phyloP scores from a whole-genome alignment of 1,139 yeast species.

The Candida pseudoviswanathii region DNA sequence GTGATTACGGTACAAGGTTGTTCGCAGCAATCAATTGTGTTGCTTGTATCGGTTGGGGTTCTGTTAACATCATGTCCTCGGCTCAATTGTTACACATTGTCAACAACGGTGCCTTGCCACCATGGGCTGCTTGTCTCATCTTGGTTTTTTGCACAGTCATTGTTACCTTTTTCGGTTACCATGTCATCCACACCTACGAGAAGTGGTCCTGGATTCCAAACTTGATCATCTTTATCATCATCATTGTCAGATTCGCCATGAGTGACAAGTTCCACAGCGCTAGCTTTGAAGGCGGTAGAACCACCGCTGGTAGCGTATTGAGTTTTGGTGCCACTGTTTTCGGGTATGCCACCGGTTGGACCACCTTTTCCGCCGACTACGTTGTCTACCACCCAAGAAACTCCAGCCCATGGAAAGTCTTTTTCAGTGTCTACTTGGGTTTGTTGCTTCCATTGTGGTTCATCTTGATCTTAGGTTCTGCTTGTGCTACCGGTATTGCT shows the following conservation, averaged over 20 bases:
- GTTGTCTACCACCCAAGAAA: constrained; percentile 79
- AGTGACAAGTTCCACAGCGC: constrained; percentile 60
- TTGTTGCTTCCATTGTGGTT: constrained; percentile 68
- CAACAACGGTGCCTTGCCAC: constrained; percentile 70
- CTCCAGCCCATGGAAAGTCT: constrained; percentile 59
- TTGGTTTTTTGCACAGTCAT: constrained; percentile 68
- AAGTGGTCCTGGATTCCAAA: constrained; percentile 91
- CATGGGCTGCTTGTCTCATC: constrained; percentile 89
- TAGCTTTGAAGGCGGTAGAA: constrained; percentile 50
- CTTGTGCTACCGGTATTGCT: constrained; percentile 69
- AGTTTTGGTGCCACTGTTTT: constrained; percentile 84
- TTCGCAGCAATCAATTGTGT: constrained; percentile 77
- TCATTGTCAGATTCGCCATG: constrained; percentile 74
- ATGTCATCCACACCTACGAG: constrained; percentile 78
- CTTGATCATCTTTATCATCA: constrained; percentile 66
- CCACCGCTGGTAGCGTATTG: constrained; percentile 74
- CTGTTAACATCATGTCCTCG: constrained; percentile 87
- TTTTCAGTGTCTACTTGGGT: constrained; percentile 64
- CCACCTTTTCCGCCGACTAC: constrained; percentile 90
- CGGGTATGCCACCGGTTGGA: constrained; percentile 96
- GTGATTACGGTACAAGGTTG: constrained; percentile 73
- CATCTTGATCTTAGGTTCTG: constrained; percentile 84
- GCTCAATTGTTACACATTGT: constrained; percentile 83
- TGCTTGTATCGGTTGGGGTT: constrained; percentile 96
- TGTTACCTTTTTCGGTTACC: constrained; percentile 86